These are phyloP conservation scores for Gossypium mustelinum DNA, from an alignment of 345 rosid genomes.

Conservation along the genomic window DNA sequence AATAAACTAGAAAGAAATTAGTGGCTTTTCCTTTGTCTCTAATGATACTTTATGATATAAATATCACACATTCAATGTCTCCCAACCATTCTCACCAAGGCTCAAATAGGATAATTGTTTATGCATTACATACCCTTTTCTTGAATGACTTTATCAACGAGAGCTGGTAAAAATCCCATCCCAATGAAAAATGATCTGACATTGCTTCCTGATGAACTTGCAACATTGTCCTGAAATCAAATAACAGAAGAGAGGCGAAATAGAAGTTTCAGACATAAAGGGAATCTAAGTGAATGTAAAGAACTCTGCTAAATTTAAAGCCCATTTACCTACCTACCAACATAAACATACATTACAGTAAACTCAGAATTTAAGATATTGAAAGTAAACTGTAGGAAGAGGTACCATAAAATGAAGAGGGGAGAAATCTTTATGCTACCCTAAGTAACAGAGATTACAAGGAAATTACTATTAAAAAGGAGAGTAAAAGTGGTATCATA, in stretches of 20 bases:
- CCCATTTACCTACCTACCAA: not conserved
- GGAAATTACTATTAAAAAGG: not conserved
- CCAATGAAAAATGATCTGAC: slow-evolving; percentile 55
- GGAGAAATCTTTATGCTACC: not conserved
- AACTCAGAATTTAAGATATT: not conserved
- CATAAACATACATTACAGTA: not conserved
- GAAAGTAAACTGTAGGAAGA: not conserved
- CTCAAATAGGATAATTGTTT: not conserved
- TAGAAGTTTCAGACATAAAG: not conserved
- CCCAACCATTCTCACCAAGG: not conserved
- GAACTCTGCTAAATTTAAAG: not conserved
- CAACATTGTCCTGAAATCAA: slow-evolving; percentile 51
- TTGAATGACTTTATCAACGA: slow-evolving; percentile 61
- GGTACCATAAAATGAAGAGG: not conserved
- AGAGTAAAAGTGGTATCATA: slow-evolving; percentile 16
- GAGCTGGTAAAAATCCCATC: slow-evolving; percentile 76
- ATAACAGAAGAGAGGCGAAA: slow-evolving; percentile 1
- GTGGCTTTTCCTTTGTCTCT: slow-evolving; percentile 1
- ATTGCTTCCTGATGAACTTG: slow-evolving; percentile 79
- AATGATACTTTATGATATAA: not conserved
- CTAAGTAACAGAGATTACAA: not conserved
- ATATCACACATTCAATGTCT: not conserved
- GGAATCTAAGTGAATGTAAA: not conserved
- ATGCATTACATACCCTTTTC: slow-evolving; percentile 58
- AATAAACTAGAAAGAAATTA: not conserved